Percentiles rank a stretch among this genome's conserved stretches.
phyloP scores from a whole-genome alignment of 2,329 filamentous ascomycete genomes.

The Clarireedia monteithiana region DNA sequence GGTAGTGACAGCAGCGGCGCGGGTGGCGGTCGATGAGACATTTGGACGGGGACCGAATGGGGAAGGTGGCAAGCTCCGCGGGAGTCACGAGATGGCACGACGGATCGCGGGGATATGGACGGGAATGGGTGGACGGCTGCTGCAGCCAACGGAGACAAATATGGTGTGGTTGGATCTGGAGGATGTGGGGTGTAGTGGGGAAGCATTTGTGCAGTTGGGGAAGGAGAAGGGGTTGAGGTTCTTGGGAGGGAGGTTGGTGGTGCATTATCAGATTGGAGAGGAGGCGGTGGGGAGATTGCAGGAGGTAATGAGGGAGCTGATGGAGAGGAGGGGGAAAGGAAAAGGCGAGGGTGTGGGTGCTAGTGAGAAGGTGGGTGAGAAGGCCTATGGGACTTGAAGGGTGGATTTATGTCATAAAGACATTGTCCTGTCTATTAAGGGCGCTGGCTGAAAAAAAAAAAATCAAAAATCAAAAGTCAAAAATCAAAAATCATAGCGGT shows the following conservation, averaged over 20 bases:
- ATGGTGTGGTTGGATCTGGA: constrained; percentile 67
- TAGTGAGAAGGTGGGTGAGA: neutral
- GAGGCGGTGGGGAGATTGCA: constrained; percentile 45
- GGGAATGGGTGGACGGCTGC: constrained; percentile 50
- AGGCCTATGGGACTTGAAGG: neutral
- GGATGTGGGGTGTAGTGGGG: constrained; percentile 41
- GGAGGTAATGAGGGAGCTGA: constrained; percentile 35
- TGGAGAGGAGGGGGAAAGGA: constrained; percentile 9
- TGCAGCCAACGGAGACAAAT: constrained; percentile 59
- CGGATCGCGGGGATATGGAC: constrained; percentile 55
- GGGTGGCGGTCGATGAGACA: constrained; percentile 71
- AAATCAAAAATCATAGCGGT: no score
- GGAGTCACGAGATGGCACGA: constrained; percentile 55
- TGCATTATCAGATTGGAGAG: constrained; percentile 64
- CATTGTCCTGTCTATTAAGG: no score
- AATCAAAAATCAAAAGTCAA: no score
- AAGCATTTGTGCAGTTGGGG: constrained; percentile 46
- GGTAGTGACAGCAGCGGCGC: constrained; percentile 65
- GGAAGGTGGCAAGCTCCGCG: constrained; percentile 52
- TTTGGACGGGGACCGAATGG: constrained; percentile 53
- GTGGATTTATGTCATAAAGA: neutral
- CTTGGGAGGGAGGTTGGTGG: constrained; percentile 51
- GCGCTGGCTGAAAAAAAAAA: no score
- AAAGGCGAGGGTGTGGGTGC: neutral
- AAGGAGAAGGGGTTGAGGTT: constrained; percentile 50